These are phyloP conservation scores for Erysimum cheiranthoides DNA, from an alignment of 345 rosid genomes.

Conservation along the genomic window DNA sequence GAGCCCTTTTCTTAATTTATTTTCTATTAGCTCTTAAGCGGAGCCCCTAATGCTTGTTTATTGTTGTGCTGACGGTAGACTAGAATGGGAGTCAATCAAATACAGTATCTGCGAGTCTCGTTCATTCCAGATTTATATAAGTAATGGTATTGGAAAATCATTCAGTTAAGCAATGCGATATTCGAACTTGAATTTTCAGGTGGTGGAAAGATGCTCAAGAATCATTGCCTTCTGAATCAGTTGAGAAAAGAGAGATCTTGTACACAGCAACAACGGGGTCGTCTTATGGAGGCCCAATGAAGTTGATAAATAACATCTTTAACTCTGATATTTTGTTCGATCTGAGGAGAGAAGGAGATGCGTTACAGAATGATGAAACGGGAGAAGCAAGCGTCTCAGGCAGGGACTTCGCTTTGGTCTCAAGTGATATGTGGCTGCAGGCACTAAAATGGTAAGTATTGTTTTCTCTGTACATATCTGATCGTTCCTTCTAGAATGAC, in stretches of 20 bases:
- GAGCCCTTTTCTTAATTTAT: background rate
- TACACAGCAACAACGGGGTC: constrained; percentile 70
- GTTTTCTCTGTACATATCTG: constrained; percentile 1
- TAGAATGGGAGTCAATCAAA: constrained; percentile 7
- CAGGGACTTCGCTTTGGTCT: constrained; percentile 89
- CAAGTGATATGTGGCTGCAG: constrained; percentile 94
- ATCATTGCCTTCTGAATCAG: constrained; percentile 53
- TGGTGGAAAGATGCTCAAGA: constrained; percentile 95
- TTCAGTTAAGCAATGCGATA: constrained; percentile 9
- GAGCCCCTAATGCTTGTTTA: background rate
- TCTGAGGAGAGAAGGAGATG: constrained; percentile 74
- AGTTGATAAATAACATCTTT: constrained; percentile 88
- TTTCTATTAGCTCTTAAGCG: background rate
- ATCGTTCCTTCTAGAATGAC: constrained; percentile 13
- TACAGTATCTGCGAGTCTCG: background rate
- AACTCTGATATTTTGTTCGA: constrained; percentile 77
- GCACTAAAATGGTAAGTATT: constrained; percentile 84
- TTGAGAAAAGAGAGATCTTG: constrained; percentile 65
- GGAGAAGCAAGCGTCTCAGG: constrained; percentile 86
- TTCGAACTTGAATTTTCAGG: constrained; percentile 51
- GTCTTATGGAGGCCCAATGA: constrained; percentile 85
- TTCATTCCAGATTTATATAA: background rate
- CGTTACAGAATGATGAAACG: constrained; percentile 57
- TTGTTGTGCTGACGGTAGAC: constrained; percentile 9
- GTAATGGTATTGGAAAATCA: background rate